phyloP scores from a whole-genome alignment of 495 filamentous ascomycete species.

The Tetracladium setigerum region DNA sequence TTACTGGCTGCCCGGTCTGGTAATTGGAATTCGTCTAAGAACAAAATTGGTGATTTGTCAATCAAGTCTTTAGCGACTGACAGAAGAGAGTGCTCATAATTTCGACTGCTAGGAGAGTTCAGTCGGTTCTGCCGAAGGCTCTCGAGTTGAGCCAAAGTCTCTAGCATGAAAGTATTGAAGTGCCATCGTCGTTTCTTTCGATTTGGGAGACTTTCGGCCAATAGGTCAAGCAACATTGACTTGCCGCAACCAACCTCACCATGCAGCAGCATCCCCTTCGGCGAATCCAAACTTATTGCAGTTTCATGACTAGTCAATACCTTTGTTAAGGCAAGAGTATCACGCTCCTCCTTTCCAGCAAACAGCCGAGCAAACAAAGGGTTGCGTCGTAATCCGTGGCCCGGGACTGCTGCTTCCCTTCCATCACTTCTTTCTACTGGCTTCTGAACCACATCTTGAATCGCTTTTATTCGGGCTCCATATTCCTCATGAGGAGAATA shows the following conservation, averaged over 20 bases:
- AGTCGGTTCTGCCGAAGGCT: constrained; percentile 35
- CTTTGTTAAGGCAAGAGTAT: constrained; percentile 50
- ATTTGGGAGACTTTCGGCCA: constrained; percentile 60
- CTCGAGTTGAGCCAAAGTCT: constrained; percentile 57
- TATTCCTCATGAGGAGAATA: constrained; percentile 61
- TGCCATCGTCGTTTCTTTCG: constrained; percentile 61
- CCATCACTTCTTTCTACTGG: constrained; percentile 8
- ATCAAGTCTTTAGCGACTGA: constrained; percentile 61
- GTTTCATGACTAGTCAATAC: constrained; percentile 54
- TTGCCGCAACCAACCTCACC: constrained; percentile 69
- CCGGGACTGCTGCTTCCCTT: constrained; percentile 29
- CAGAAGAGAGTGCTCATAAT: constrained; percentile 53
- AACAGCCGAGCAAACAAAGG: constrained; percentile 41
- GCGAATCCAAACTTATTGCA: constrained; percentile 52
- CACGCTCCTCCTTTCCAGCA: constrained; percentile 24
- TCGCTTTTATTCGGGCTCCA: constrained; percentile 40
- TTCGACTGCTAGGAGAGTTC: constrained; percentile 12
- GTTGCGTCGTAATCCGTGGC: constrained; percentile 41
- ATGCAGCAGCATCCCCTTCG: constrained; percentile 57
- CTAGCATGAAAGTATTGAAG: constrained; percentile 71
- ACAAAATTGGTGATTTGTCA: constrained; percentile 58
- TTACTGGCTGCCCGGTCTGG: constrained; percentile 62
- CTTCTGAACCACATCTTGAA: constrained; percentile 23
- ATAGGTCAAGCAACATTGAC: constrained; percentile 61
- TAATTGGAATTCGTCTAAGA: constrained; percentile 68